Evolutionary conservation across 345 rosid species (phyloP).

Genomic region (Gossypium mustelinum): DNA sequence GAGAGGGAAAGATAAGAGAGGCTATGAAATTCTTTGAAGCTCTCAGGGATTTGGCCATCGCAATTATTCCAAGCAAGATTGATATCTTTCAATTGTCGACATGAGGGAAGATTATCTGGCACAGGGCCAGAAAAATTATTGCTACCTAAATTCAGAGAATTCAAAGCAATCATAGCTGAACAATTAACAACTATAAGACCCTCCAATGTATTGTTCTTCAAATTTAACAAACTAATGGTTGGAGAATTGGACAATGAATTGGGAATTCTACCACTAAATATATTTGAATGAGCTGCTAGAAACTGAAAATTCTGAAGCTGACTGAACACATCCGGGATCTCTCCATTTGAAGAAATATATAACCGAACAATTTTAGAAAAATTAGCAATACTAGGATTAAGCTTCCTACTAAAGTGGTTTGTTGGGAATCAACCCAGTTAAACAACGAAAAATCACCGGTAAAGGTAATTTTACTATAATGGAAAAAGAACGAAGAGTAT

Average conservation of each 20-base stretch:
- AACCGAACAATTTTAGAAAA: neutral
- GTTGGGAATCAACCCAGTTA: too few relatives aligned
- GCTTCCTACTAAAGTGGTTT: neutral
- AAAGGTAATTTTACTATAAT: too few relatives aligned
- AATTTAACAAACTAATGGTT: neutral
- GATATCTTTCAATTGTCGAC: neutral
- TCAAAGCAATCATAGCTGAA: neutral
- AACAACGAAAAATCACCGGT: too few relatives aligned
- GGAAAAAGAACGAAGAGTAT: too few relatives aligned
- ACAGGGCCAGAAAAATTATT: neutral
- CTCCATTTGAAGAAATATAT: neutral
- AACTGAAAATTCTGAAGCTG: neutral
- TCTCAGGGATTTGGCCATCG: neutral
- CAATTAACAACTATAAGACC: neutral
- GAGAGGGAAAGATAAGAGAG: neutral
- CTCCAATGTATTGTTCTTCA: neutral
- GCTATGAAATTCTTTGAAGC: neutral
- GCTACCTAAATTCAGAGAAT: neutral
- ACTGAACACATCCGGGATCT: neutral
- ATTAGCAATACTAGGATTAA: neutral
- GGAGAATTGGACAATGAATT: slow-evolving; percentile 1
- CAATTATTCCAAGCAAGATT: neutral
- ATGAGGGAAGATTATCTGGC: neutral
- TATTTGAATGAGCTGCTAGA: neutral
- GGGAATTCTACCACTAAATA: neutral